Conservation (phyloP, 192 early-diverging fungal genomes). For the Oehlia diaphana region DNA sequence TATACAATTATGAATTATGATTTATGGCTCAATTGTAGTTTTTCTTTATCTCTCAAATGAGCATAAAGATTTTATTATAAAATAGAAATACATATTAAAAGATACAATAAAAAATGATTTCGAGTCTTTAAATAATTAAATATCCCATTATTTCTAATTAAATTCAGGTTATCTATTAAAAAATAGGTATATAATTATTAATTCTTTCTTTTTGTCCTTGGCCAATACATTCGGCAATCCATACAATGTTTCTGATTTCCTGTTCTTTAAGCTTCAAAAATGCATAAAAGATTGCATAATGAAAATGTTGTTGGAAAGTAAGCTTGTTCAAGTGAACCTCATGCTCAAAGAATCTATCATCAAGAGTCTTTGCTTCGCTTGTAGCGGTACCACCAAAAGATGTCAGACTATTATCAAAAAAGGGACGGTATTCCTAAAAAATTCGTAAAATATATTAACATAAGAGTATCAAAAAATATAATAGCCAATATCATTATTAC, state of each 20-base stretch:
- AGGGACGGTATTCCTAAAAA: slow-evolving; percentile 78
- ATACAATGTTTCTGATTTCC: slow-evolving; percentile 97
- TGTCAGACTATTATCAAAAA: slow-evolving; percentile 67
- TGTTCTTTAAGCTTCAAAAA: slow-evolving; percentile 98
- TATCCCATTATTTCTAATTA: too few relatives aligned
- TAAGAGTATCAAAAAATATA: background rate
- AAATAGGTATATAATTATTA: slow-evolving; percentile 91
- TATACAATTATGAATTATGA: too few relatives aligned
- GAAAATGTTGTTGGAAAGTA: slow-evolving; percentile 95
- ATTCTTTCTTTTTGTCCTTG: slow-evolving; percentile 96
- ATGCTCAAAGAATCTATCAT: slow-evolving; percentile 94
- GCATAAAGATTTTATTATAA: too few relatives aligned
- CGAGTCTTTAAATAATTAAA: too few relatives aligned
- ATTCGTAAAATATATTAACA: background rate
- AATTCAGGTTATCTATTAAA: slow-evolving; percentile 47
- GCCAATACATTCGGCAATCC: slow-evolving; percentile 99
- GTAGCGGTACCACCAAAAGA: slow-evolving; percentile 28
- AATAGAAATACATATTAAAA: too few relatives aligned
- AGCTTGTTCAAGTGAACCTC: slow-evolving; percentile 94
- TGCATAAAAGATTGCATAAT: slow-evolving; percentile 93
- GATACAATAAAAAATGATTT: too few relatives aligned
- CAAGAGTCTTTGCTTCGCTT: slow-evolving; percentile 70
- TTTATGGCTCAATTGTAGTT: too few relatives aligned
- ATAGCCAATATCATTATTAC: background rate
- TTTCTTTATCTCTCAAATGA: too few relatives aligned